Evolutionary conservation across 2,329 filamentous ascomycete genomes (phyloP).

Genomic region (Dactylellina leptospora): DNA sequence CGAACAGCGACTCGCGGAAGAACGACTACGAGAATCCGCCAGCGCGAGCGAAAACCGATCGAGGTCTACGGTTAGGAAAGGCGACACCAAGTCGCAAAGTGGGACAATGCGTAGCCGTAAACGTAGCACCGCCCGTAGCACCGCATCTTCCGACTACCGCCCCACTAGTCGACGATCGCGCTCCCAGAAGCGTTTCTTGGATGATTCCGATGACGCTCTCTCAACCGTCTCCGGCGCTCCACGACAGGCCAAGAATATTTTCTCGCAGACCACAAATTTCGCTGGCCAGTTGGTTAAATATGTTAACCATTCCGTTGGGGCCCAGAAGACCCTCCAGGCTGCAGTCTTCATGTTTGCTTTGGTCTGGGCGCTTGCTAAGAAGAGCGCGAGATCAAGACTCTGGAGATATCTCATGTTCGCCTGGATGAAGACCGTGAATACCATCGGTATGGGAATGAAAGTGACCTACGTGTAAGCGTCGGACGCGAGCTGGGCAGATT

Average conservation of each 20-base stretch:
- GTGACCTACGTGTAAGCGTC: slow-evolving; percentile 84
- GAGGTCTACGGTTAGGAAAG: slow-evolving; percentile 67
- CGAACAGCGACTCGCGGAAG: slow-evolving; percentile 62
- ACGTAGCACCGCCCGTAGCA: slow-evolving; percentile 67
- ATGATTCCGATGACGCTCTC: slow-evolving; percentile 46
- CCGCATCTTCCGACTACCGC: slow-evolving; percentile 53
- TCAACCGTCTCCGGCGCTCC: slow-evolving; percentile 40
- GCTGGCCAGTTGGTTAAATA: slow-evolving; percentile 56
- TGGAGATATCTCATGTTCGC: slow-evolving; percentile 72
- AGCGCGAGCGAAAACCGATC: slow-evolving; percentile 66
- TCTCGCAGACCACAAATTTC: slow-evolving; percentile 50
- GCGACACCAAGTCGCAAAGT: slow-evolving; percentile 61
- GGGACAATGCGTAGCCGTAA: slow-evolving; percentile 67
- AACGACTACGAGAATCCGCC: slow-evolving; percentile 58
- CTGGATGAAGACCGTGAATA: slow-evolving; percentile 83
- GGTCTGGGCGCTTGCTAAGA: slow-evolving; percentile 76
- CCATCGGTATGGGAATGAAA: slow-evolving; percentile 95
- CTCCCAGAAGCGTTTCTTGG: slow-evolving; percentile 39
- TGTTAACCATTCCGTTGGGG: slow-evolving; percentile 65
- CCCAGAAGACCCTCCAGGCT: slow-evolving; percentile 68
- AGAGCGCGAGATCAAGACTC: slow-evolving; percentile 77
- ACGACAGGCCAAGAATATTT: slow-evolving; percentile 30
- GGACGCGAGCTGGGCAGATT: neutral
- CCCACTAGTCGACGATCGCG: slow-evolving; percentile 46
- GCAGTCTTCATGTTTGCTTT: slow-evolving; percentile 83